A percentile compares a stretch with the other conserved stretches of the same genome.
Conservation (phyloP, 164 flowering plant genomes). For the Nymphaea thermarum region DNA sequence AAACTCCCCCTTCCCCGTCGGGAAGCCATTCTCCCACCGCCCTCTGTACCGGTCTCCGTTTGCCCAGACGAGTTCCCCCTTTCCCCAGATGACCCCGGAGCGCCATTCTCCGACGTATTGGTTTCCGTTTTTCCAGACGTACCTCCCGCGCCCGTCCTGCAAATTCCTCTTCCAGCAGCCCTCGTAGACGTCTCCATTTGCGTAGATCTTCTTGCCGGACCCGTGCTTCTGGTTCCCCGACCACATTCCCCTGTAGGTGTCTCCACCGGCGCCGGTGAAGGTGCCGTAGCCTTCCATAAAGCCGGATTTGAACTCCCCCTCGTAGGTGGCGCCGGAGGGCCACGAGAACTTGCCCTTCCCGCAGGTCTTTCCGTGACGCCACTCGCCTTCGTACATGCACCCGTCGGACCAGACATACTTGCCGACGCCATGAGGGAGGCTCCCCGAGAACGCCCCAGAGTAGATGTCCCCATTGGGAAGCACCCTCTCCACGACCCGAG, state of each 20-base stretch:
- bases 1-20: conserved; percentile 24
- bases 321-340: conserved; percentile 92
- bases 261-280: conserved; percentile 63
- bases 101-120: conserved; percentile 67
- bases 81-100: conserved; percentile 47
- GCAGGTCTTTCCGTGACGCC: conserved; percentile 66
- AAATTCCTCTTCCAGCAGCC: conserved; percentile 58
- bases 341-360: conserved; percentile 77
- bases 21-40: conserved; percentile 46
- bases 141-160: conserved; percentile 61
- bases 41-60: conserved; percentile 57
- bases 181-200: conserved; percentile 74
- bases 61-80: conserved; percentile 45
- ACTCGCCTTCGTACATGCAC: conserved; percentile 89
- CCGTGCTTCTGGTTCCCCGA: conserved; percentile 57
- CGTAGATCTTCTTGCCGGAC: conserved; percentile 52
- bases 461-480: conserved; percentile 82
- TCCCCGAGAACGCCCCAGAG: conserved; percentile 63
- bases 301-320: conserved; percentile 36
- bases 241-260: conserved; percentile 71
- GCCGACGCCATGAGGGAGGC: conserved; percentile 69
- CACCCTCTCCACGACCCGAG: conserved; percentile 28
- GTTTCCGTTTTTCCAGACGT: conserved; percentile 61
- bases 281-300: conserved; percentile 17
- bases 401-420: conserved; percentile 92